Conservation (phyloP, 768 basidiomycete genomes). For the Stropharia rugosoannulata region DNA sequence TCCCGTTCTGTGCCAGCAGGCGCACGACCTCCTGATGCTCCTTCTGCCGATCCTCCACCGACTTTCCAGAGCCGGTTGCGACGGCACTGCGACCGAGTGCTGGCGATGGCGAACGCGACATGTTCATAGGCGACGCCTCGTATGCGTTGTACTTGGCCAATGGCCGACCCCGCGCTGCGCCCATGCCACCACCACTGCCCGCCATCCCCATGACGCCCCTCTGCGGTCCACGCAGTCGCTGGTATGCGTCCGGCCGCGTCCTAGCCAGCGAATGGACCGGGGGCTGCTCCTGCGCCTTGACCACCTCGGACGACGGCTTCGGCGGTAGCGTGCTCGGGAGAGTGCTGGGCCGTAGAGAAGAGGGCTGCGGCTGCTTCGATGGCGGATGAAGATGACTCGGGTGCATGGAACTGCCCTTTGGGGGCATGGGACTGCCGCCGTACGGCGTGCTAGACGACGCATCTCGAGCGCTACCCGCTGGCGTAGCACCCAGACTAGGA, state of each 20-base stretch:
- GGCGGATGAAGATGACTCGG: neutral
- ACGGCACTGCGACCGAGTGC: neutral
- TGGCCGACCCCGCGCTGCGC: slow-evolving; percentile 3
- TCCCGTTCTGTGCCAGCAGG: slow-evolving; percentile 59
- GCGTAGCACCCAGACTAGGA: slow-evolving; percentile 6
- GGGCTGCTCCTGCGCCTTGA: neutral
- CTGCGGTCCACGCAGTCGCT: neutral
- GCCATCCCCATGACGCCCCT: neutral
- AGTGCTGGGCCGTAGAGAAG: neutral
- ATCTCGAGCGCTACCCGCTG: slow-evolving; percentile 7
- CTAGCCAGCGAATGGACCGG: neutral
- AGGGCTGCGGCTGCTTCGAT: neutral
- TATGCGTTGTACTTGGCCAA: slow-evolving; percentile 12
- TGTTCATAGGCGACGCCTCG: slow-evolving; percentile 10
- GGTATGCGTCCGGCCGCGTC: neutral
- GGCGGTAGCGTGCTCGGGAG: neutral
- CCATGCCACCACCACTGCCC: neutral
- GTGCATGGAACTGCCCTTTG: neutral
- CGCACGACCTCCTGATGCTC: slow-evolving; percentile 41
- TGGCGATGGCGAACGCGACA: slow-evolving; percentile 34
- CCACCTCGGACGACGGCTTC: slow-evolving; percentile 3
- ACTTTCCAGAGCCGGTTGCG: slow-evolving; percentile 15
- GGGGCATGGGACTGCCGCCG: slow-evolving; percentile 14
- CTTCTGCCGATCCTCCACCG: slow-evolving; percentile 34
- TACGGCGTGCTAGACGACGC: slow-evolving; percentile 12